Base-by-base conservation (phyloP, 441 rosid genomes). In the Arabidopsis hybrid region DNA sequence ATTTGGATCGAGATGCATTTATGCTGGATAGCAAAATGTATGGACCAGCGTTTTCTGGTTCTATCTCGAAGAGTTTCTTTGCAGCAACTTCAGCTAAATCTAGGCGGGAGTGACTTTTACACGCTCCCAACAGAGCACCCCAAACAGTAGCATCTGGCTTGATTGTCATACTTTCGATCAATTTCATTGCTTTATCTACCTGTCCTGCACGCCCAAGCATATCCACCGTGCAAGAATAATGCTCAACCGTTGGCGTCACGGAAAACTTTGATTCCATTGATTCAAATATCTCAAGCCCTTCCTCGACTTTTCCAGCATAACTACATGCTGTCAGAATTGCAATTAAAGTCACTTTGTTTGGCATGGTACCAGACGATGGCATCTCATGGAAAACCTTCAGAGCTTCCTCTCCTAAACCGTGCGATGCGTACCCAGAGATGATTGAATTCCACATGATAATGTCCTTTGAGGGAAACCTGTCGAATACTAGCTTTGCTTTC, bases 401-500 rank as follows among this genome's bases (percentile, higher is more conserved):
- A 69, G 88, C 84, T 75, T 85, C 83, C 64, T 85, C 87, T 65
- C 83, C 92, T 61, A 81, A 65, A 76, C 92, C 92, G 52, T 87
- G 88, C 16, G 85, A 91, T 8, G 89, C 85, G 53, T 82, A 86
- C 45, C 92, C 90, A 29, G 88, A 78, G 40, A 89, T 85, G 12
- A 86, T 80, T 17, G 92, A 83, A 82, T 87, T 88, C 95, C 91
- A 89, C 91, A 86, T 89, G 69, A 87, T 88, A 71, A 79, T 64
- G 21, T 89, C 92, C 83, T 86, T 87, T 12, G 58, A 49, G 45
- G 67, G 42, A 79, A 88, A 88, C 57, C 82, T 56, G 51, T 88
- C 85, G 69, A 86, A 88, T 18, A 89, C 47, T 36, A 62, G 73
- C 74, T 78, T 89, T 32, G 87, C 87, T 79, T 73, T 85, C 7